Evolutionary conservation across 345 rosid genomes (phyloP), one percentile per base, ranked within the genome.

Genomic region (Boechera stricta): DNA sequence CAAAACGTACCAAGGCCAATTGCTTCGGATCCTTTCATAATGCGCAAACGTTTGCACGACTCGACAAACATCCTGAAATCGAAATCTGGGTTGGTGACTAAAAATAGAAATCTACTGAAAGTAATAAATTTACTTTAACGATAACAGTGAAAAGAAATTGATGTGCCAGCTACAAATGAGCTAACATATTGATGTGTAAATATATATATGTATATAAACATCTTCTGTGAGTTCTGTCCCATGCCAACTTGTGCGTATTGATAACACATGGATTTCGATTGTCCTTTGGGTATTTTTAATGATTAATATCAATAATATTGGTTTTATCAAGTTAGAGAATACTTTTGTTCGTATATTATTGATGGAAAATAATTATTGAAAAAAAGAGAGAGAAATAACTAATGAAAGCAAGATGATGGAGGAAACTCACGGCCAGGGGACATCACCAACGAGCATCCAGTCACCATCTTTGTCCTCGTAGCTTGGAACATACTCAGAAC

Each of bases 391-490:
- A 10, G 1, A 10, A 13, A 10, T 10, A 36, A 36, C 41, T 36
- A 36, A 7, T 71, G 9, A 36, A 61, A 39, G 55, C 3, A 53
- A 32, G 26, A 21, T 4, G 31, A 41, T 31, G 24, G 45, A 73
- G 54, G 24, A 73, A 42, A 73, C 77, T 64, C 55, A 73, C 77
- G 64, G 64, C 77, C 77, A 73, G 12, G 98, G 98, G 65, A 91
- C 98, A 84, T 92, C 98, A 5, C 97, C 97, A 65, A 90, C 98
- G 59, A 93, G 93, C 98, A 93, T 93, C 98, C 97, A 93, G 83
- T 93, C 98, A 7, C 96, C 98, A 59, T 91, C 98, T 86, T 91
- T 93, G 72, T 93, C 98, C 79, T 93, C 97, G 67, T 93, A 91
- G 81, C 89, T 84, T 38, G 97, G 98, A 79, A 91, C 98, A 84